Base-by-base conservation (phyloP, 202 grass and related monocot species). In the Schoenoplectus triqueter region DNA sequence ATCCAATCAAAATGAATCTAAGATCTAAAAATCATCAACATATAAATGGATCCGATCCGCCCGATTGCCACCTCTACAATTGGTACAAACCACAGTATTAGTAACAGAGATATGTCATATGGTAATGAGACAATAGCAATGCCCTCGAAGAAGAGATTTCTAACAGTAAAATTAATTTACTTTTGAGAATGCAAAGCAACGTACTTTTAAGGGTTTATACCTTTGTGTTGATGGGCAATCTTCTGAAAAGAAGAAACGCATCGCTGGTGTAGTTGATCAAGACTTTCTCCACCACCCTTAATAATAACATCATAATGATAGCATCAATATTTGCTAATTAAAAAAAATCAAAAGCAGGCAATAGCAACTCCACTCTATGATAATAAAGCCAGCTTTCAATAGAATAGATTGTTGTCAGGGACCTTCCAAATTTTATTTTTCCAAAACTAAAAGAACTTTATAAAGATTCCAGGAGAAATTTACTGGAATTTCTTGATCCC, bases 271-370 rank as follows among this genome's bases (percentile, higher is more conserved):
- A 99, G 66, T 84, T 96, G 84, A 92, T 94, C 82, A 66, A 96
- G 85, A 89, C 96, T 92, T 86, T 92, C 96, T 79, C 96, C 96
- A 84, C 92, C 96, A 91, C 96, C 96, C 96, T 92, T 72, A 83
- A 86, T 18, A 65, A 44, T 60, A 82, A 55, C 10, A 10, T 50
- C 17, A 50, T 64, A 75, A 50, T 2, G 17, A 79, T 15, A 92
- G 44, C 66, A 68, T 90, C 61, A 1, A 66, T 0, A 69, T 57
- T 62, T 88, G 57, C 17, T 48, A 84, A 39, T 47, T 22, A 57
- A 83, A 68, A 48, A 83, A 69, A 68, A 17, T 31, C 7, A 66
- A 61, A 59, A 49, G 57, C 42, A 66, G 49, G 9, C 8, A 74
- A 54, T 22, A 74, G 1, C 18, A 74, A 11, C 71, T 75, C 47